phyloP scores from a whole-genome alignment of 768 basidiomycete genomes.

The Tricholoma terreum region DNA sequence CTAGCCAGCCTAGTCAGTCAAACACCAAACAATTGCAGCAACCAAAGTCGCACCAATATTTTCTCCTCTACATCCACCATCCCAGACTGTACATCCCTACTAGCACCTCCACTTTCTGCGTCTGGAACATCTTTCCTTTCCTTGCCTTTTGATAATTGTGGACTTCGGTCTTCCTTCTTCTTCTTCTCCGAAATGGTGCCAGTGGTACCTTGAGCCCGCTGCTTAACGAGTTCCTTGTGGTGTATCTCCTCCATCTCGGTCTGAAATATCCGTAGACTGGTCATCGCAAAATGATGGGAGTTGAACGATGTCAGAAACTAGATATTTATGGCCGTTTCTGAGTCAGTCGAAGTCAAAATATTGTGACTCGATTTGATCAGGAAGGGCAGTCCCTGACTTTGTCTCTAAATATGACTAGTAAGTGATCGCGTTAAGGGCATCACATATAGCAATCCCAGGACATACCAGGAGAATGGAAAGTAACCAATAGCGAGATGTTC shows the following conservation, averaged over 20 bases:
- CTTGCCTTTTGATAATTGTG: slow-evolving; percentile 38
- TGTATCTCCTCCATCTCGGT: slow-evolving; percentile 77
- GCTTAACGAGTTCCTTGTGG: slow-evolving; percentile 61
- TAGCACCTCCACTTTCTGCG: slow-evolving; percentile 4
- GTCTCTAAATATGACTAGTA: too few relatives aligned
- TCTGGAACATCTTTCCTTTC: slow-evolving; percentile 33
- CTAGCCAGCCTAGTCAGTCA: slow-evolving; percentile 25
- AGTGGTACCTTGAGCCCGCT: slow-evolving; percentile 41
- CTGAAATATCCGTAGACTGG: slow-evolving; percentile 62
- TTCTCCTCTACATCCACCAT: slow-evolving; percentile 51
- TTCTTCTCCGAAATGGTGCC: slow-evolving; percentile 21
- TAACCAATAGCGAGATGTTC: too few relatives aligned
- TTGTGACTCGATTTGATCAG: background rate
- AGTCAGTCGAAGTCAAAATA: background rate
- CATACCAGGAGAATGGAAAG: too few relatives aligned
- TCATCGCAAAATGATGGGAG: slow-evolving; percentile 31
- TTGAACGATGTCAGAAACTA: slow-evolving; percentile 2
- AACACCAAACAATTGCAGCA: background rate
- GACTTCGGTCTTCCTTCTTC: slow-evolving; percentile 28
- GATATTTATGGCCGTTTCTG: slow-evolving; percentile 1
- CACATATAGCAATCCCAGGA: too few relatives aligned
- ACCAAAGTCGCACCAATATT: slow-evolving; percentile 41
- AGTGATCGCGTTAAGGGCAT: too few relatives aligned
- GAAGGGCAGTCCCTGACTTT: too few relatives aligned
- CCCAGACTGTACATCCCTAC: slow-evolving; percentile 17